A percentile compares a stretch with the other conserved stretches of the same genome.
phyloP scores from a whole-genome alignment of 2,329 filamentous ascomycete genomes.

The Eutypella sp. region DNA sequence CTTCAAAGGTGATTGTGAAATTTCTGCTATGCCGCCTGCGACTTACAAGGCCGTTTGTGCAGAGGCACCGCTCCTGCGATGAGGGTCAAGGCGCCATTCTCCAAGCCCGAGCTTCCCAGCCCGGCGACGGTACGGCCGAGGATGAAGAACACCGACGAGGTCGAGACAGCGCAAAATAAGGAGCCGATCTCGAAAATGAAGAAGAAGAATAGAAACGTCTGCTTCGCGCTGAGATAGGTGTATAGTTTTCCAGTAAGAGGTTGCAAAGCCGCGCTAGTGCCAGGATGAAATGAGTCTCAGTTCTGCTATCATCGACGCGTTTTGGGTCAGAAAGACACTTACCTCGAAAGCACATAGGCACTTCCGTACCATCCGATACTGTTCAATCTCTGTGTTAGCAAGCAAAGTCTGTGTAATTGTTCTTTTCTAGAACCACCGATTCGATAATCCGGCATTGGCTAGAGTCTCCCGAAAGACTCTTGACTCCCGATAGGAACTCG shows the following conservation, averaged over 20 bases:
- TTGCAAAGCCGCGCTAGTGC: slow-evolving; percentile 37
- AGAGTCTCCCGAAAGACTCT: neutral
- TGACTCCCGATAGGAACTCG: neutral
- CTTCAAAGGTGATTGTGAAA: neutral
- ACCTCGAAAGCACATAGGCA: slow-evolving; percentile 39
- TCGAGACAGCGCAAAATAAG: slow-evolving; percentile 43
- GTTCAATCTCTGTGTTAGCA: neutral
- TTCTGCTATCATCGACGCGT: slow-evolving; percentile 15
- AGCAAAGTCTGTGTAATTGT: neutral
- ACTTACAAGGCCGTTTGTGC: slow-evolving; percentile 29
- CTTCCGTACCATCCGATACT: slow-evolving; percentile 48
- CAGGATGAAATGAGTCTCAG: slow-evolving; percentile 9
- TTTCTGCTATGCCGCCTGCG: neutral
- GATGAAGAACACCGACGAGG: slow-evolving; percentile 44
- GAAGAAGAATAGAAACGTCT: slow-evolving; percentile 34
- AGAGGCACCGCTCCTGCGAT: slow-evolving; percentile 33
- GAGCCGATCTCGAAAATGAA: slow-evolving; percentile 49
- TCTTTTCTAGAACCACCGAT: neutral
- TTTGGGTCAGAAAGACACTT: slow-evolving; percentile 3
- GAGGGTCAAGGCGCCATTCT: slow-evolving; percentile 46
- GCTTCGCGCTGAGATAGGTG: slow-evolving; percentile 31
- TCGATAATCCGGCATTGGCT: neutral
- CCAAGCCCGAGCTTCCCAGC: slow-evolving; percentile 42
- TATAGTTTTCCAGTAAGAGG: slow-evolving; percentile 46
- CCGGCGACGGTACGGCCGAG: slow-evolving; percentile 48